Percentiles rank a stretch among this genome's conserved stretches.
phyloP scores from a whole-genome alignment of 2,329 filamentous ascomycete genomes.

The Cytospora leucostoma region DNA sequence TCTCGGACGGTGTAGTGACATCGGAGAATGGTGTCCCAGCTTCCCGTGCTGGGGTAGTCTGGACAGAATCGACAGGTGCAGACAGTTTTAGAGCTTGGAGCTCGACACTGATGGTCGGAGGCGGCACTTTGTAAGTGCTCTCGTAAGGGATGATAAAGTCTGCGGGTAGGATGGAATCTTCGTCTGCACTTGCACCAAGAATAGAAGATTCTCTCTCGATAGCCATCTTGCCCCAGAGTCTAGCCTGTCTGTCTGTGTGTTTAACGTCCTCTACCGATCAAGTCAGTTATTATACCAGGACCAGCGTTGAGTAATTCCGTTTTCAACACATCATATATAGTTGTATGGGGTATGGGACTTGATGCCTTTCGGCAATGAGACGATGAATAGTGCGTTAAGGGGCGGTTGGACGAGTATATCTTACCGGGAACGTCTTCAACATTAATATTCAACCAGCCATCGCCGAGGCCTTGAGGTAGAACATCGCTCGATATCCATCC shows the following conservation, averaged over 20 bases:
- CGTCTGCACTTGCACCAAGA: constrained; percentile 55
- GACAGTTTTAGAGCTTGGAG: constrained; percentile 54
- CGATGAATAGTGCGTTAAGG: no score
- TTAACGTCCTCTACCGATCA: constrained; percentile 47
- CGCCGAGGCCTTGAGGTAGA: constrained; percentile 50
- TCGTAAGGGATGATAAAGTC: constrained; percentile 66
- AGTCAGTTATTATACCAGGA: not conserved
- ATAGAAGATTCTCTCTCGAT: constrained; percentile 63
- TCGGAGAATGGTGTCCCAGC: constrained; percentile 41
- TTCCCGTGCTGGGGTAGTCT: constrained; percentile 47
- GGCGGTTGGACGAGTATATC: constrained; percentile 27
- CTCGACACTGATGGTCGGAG: constrained; percentile 50
- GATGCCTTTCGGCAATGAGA: not conserved
- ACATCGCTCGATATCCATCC: constrained; percentile 68
- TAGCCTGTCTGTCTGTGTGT: constrained; percentile 55
- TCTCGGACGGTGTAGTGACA: constrained; percentile 35
- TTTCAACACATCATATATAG: not conserved
- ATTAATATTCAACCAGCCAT: constrained; percentile 62
- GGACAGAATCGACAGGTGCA: constrained; percentile 45
- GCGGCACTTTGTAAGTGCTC: constrained; percentile 51
- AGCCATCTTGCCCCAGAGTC: constrained; percentile 61
- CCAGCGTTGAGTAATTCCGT: not conserved
- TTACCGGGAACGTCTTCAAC: constrained; percentile 55
- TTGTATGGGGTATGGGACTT: not conserved
- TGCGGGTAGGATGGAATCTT: constrained; percentile 55